phyloP scores from a whole-genome alignment of 192 early-diverging fungal genomes.

The Cladochytrium replicatum region DNA sequence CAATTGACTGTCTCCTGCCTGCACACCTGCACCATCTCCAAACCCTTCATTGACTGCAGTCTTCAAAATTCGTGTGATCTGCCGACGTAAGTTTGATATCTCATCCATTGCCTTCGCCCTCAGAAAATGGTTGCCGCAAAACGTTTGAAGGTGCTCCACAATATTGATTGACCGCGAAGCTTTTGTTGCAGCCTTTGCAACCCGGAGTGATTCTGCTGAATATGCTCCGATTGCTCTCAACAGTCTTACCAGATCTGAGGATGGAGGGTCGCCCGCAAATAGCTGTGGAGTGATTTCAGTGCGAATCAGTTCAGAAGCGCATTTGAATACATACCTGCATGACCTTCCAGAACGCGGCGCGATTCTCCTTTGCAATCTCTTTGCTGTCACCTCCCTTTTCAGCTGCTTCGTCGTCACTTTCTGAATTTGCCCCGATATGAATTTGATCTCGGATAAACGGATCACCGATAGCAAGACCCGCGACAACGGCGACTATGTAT shows the following conservation, averaged over 20 bases:
- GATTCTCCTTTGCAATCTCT: slow-evolving; percentile 48
- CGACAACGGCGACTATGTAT: slow-evolving; percentile 84
- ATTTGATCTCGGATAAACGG: slow-evolving; percentile 66
- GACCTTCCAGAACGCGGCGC: slow-evolving; percentile 61
- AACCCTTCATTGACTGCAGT: slow-evolving; percentile 18
- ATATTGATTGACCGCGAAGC: no score
- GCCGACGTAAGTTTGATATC: slow-evolving; percentile 31
- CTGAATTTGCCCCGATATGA: slow-evolving; percentile 16
- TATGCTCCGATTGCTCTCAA: slow-evolving; percentile 86
- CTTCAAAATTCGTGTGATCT: slow-evolving; percentile 29
- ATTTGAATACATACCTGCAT: slow-evolving; percentile 40
- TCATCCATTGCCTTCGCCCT: slow-evolving; percentile 64
- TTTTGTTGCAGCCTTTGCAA: slow-evolving; percentile 40
- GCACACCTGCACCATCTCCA: slow-evolving; percentile 19
- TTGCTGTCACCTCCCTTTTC: slow-evolving; percentile 38
- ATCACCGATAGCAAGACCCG: slow-evolving; percentile 87
- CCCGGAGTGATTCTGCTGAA: slow-evolving; percentile 23
- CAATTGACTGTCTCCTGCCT: slow-evolving; percentile 72
- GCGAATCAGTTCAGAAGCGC: slow-evolving; percentile 8
- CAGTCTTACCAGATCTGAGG: slow-evolving; percentile 79
- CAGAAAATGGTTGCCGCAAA: slow-evolving; percentile 76
- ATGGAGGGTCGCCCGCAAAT: slow-evolving; percentile 65
- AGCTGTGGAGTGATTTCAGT: no score
- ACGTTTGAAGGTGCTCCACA: slow-evolving; percentile 47
- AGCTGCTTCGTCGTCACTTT: slow-evolving; percentile 39